Base-by-base conservation (phyloP, 2,329 filamentous ascomycete genomes). In the Aspergillus flavus region DNA sequence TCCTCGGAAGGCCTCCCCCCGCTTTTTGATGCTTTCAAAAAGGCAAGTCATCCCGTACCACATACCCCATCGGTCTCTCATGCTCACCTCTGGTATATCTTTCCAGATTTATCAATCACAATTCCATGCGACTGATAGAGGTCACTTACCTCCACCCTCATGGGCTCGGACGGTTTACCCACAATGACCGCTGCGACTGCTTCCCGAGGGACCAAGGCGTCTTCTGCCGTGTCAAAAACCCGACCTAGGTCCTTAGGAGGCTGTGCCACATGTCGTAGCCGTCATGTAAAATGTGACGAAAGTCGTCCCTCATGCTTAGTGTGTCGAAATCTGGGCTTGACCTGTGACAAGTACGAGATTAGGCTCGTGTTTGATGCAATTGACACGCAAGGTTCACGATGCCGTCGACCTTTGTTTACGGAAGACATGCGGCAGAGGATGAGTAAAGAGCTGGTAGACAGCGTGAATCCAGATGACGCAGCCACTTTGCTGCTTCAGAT, bases 281-380 rank as follows among this genome's bases (percentile, higher is more conserved):
- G 81, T 21, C 81, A 82, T 66, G 71, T 78, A 41, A 83, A 82
- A 69, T 83, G 80, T 64, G 81, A 83, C 60, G 79, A 82, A 63
- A 70, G 72, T 6, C 76, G 74, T 7, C 81, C 81, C 3, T 69
- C 68, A 32, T 83, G 81, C 65, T 68, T 69, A 2, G 76, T 74
- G 45, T 83, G 81, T 61, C 63, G 64, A 28, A 70, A 74, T 16
- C 68, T 77, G 19, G 75, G 75, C 0, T 60, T 81, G 1, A 28
- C 56, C 0, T 83, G 80, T 58, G 76, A 73, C 28, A 80, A 80
- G 0, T 83, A 83, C 59, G 75, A 76, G 36, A 79, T 76, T 9
- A 71, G 68, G 45, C 72, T 80, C 36, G 76, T 78, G 68, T 81
- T 80, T 60, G 69, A 74, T 52, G 69, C 70, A 14, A 70, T 72